phyloP scores from a whole-genome alignment of 2,329 filamentous ascomycete species.

The Calonectria montana region DNA sequence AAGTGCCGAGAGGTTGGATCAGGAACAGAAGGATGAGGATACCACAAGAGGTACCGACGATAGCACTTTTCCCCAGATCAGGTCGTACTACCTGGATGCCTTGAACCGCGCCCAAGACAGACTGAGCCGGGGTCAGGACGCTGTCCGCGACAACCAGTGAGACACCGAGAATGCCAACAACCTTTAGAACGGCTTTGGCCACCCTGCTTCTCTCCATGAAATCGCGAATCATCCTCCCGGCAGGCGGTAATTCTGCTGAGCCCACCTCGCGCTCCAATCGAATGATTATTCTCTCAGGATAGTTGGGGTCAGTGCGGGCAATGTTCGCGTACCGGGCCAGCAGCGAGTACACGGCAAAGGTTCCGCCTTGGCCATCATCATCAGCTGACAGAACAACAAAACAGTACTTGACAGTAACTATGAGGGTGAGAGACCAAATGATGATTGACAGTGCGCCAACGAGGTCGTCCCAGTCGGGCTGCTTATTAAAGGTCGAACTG shows the following conservation, averaged over 20 bases:
- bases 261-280: conserved; percentile 70
- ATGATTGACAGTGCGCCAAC: conserved; percentile 75
- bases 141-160: conserved; percentile 76
- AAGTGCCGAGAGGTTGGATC: conserved; percentile 73
- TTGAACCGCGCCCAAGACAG: conserved; percentile 76
- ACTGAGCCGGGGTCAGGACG: conserved; percentile 76
- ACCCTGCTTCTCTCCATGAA: conserved; percentile 67
- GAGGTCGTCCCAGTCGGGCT: conserved; percentile 68
- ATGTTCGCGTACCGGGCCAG: conserved; percentile 71
- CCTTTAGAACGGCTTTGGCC: conserved; percentile 66
- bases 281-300: conserved; percentile 60
- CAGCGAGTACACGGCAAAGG: conserved; percentile 74
- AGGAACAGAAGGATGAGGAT: conserved; percentile 73
- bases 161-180: conserved; percentile 73
- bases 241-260: conserved; percentile 62
- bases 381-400: conserved; percentile 74
- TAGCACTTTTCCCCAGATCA: conserved; percentile 64
- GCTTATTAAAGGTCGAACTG: conserved; percentile 72
- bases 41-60: conserved; percentile 73
- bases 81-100: conserved; percentile 69
- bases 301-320: conserved; percentile 66
- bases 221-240: conserved; percentile 63
- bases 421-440: conserved; percentile 75
- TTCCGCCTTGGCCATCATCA: conserved; percentile 78
- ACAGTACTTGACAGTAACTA: conserved; percentile 77